phyloP scores from a whole-genome alignment of 2,329 filamentous ascomycete species.

The Cladosporium velox region DNA sequence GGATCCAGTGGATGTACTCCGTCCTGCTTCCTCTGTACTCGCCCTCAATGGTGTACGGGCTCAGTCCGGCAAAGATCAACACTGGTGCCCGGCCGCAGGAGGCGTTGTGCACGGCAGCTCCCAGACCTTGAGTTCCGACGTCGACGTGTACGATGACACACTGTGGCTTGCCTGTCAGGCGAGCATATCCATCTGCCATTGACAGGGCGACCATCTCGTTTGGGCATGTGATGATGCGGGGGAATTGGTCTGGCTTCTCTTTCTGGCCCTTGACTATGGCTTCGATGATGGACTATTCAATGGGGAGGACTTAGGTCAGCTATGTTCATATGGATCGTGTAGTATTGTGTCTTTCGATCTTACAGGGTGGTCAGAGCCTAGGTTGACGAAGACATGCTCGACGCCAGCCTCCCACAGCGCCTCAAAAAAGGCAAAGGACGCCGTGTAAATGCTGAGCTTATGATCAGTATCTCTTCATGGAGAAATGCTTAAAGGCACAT shows the following conservation, averaged over 20 bases:
- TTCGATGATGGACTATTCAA: slow-evolving; percentile 64
- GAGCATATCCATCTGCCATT: slow-evolving; percentile 79
- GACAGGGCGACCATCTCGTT: slow-evolving; percentile 87
- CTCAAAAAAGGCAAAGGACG: slow-evolving; percentile 81
- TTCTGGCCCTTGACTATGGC: slow-evolving; percentile 76
- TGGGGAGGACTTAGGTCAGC: neutral
- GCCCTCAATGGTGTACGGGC: slow-evolving; percentile 74
- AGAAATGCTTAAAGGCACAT: neutral
- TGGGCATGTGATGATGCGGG: slow-evolving; percentile 74
- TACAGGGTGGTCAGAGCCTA: slow-evolving; percentile 68
- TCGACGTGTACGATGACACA: slow-evolving; percentile 80
- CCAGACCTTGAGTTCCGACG: slow-evolving; percentile 77
- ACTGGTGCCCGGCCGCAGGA: slow-evolving; percentile 73
- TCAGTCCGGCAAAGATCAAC: slow-evolving; percentile 75
- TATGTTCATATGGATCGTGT: neutral
- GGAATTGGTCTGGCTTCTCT: slow-evolving; percentile 65
- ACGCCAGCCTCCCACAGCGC: slow-evolving; percentile 71
- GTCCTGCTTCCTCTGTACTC: slow-evolving; percentile 76
- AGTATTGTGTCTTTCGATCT: neutral
- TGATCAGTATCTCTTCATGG: neutral
- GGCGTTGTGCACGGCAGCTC: slow-evolving; percentile 77
- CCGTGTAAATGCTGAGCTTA: slow-evolving; percentile 58
- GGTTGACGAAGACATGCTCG: slow-evolving; percentile 64
- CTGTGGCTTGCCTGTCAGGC: slow-evolving; percentile 70
- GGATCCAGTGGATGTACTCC: slow-evolving; percentile 85